phyloP scores from a whole-genome alignment of 169 alveolate species.

The Plasmodium gallinaceum region DNA sequence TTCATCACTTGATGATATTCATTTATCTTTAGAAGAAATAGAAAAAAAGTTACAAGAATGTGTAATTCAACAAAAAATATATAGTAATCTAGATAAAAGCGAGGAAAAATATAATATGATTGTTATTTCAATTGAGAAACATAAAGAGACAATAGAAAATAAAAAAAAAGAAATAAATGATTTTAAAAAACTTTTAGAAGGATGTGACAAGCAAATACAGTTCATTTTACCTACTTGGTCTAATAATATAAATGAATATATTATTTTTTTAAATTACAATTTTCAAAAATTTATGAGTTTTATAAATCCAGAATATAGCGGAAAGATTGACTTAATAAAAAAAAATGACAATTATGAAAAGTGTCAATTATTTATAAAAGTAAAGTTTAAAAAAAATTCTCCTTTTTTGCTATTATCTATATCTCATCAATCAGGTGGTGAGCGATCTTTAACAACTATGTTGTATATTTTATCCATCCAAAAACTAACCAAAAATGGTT shows the following conservation, averaged over 20 bases:
- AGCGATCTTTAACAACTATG: conserved; percentile 86
- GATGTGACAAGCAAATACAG: conserved; percentile 19
- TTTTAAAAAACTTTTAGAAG: neutral
- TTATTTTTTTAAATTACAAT: conserved; percentile 77
- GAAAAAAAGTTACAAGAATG: conserved; percentile 80
- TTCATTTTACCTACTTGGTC: conserved; percentile 75
- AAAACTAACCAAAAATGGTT: conserved; percentile 81
- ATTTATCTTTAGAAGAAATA: conserved; percentile 76
- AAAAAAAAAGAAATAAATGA: conserved; percentile 56
- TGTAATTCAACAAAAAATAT: conserved; percentile 77
- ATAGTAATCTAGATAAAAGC: conserved; percentile 71
- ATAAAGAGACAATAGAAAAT: conserved; percentile 66
- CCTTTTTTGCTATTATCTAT: conserved; percentile 81
- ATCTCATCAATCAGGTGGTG: conserved; percentile 88
- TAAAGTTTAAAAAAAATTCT: conserved; percentile 78
- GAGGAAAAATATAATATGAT: conserved; percentile 78
- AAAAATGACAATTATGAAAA: conserved; percentile 78
- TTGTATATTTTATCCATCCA: conserved; percentile 83
- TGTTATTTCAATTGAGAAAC: conserved; percentile 56
- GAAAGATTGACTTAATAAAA: conserved; percentile 81
- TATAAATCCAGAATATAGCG: conserved; percentile 81
- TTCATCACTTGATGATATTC: conserved; percentile 41
- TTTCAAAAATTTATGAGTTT: conserved; percentile 79
- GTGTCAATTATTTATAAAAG: conserved; percentile 79
- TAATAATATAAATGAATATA: conserved; percentile 64